Evolutionary conservation across 1,284 basidiomycete genomes (phyloP), one percentile per base, ranked within the genome.

Genomic region (Coniferiporia weirii): DNA sequence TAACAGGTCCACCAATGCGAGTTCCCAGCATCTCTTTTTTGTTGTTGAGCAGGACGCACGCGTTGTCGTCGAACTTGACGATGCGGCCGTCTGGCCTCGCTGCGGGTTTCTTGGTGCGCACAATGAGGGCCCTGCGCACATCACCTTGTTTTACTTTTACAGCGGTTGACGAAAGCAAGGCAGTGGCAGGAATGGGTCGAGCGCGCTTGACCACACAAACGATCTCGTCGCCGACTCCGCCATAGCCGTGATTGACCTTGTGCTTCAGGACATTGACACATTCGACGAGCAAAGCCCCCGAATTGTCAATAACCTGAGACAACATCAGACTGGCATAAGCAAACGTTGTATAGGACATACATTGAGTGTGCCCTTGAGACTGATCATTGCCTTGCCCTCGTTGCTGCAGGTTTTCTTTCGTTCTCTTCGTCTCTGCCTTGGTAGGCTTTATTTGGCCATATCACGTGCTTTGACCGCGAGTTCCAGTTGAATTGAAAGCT

Each of bases 1-100:
- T 94, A 17, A 98, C 95, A 44, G 96, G 88, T 0, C 96, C 95
- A 68, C 90, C 91, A 64, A 99, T 93, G 67, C 96, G 85, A 60
- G 95, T 97, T 6, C 95, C 96, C 62, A 98, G 72, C 87, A 98
- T 94, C 75, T 99, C 96, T 66, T 89, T 85, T 77, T 98, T 98
- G 78, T 93, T 93, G 75, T 99, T 99, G 62, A 99, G 74, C 34
- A 99, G 76, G 1, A 99, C 95, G 36, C 89, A 95, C 0, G 97
- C 97, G 70, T 98, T 98, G 79, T 99, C 97, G 75, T 99, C 97
- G 74, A 99, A 99, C 53, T 93, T 83, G 67, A 95, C 79, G 64
- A 84, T 79, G 12, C 91, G 81, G 4, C 94, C 95, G 72, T 97
- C 94, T n/a, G 93, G 89, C 68, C 93, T 77, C 46, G 84, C 80